Base-by-base conservation (phyloP, 2,329 filamentous ascomycete genomes). In the Microsporum audouinii region DNA sequence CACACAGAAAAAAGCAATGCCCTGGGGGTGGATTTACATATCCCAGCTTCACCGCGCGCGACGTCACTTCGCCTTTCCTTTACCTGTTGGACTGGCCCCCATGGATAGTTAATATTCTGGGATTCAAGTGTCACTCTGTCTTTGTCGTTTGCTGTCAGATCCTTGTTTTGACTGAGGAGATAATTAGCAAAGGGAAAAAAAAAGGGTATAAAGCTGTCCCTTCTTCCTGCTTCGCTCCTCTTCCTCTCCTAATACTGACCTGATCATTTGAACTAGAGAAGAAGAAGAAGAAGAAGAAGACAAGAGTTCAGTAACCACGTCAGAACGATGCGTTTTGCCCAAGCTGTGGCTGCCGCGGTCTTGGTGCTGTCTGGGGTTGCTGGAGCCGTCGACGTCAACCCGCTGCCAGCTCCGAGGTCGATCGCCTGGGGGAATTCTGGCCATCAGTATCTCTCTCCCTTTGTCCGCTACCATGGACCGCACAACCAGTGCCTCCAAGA, bases 371-470 rank as follows among this genome's bases (percentile, higher is more conserved):
- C 65, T 70, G 49, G 67, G 70, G 60, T 68, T 75, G 61, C 70
- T 76, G 63, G 71, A 71, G 75, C 71, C 59, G 78, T 82, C 59
- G 71, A 72, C 45, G 80, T 79, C 62, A 82, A 83, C 65, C 80
- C 80, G 61, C 75, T 83, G 47, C 80, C 80, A 56, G 80, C 80
- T 53, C 80, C 80, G 5, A 75, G 75, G 60, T 75, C 74, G 61
- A 81, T 82, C 66, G 76, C 75, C 59, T 83, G 80, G 80, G 80
- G 79, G 14, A 71, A 71, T 12, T 77, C 78, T 2, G 80, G 80
- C n/a, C 75, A 79, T 38, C 77, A 77, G 63, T 65, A 71, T 33
- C 70, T 82, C 17, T 66, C 69, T 12, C 69, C 68, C 10, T 62
- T 70, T 38, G 68, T 81, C 23, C 65, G 67, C 2, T 70, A 81